Conservation (phyloP, 495 filamentous ascomycete species). For the Acidiella bohemica region DNA sequence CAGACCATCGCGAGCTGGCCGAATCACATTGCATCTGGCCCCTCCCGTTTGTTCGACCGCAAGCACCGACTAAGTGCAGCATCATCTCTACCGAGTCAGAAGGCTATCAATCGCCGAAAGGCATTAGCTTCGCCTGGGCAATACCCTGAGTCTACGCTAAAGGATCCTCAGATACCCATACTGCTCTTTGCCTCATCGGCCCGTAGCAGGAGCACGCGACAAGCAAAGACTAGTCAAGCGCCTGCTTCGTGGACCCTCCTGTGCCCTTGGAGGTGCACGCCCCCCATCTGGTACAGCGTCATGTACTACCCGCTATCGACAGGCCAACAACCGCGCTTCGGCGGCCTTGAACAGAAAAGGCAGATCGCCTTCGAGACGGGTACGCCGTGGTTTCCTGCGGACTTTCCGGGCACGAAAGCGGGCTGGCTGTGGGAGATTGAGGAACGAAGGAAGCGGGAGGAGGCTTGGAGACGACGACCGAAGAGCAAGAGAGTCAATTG, state of each 20-base stretch:
- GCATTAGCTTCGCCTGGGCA: conserved; percentile 49
- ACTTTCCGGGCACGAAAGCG: conserved; percentile 70
- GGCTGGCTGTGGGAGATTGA: conserved; percentile 64
- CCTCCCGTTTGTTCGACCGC: conserved; percentile 55
- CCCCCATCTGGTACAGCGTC: conserved; percentile 72
- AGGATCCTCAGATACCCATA: conserved; percentile 75
- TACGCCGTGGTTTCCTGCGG: conserved; percentile 72
- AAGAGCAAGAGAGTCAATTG: conserved; percentile 71
- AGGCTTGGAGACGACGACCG: conserved; percentile 64
- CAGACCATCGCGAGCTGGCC: conserved; percentile 56
- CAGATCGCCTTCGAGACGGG: conserved; percentile 77
- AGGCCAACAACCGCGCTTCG: conserved; percentile 66
- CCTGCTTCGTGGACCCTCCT: conserved; percentile 77
- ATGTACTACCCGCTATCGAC: conserved; percentile 76
- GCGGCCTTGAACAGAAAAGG: conserved; percentile 62
- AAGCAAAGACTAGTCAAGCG: conserved; percentile 36
- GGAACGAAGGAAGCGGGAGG: conserved; percentile 46
- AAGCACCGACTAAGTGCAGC: conserved; percentile 45
- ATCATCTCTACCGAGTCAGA: conserved; percentile 62
- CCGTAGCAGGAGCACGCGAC: conserved; percentile 13
- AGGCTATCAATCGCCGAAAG: conserved; percentile 76
- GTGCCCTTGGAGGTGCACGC: conserved; percentile 82
- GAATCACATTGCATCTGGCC: conserved; percentile 42
- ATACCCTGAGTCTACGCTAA: conserved; percentile 41
- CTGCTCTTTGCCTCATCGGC: conserved; percentile 39